Conservation (phyloP, 768 basidiomycete species). For the Botryobasidium botryosum region DNA sequence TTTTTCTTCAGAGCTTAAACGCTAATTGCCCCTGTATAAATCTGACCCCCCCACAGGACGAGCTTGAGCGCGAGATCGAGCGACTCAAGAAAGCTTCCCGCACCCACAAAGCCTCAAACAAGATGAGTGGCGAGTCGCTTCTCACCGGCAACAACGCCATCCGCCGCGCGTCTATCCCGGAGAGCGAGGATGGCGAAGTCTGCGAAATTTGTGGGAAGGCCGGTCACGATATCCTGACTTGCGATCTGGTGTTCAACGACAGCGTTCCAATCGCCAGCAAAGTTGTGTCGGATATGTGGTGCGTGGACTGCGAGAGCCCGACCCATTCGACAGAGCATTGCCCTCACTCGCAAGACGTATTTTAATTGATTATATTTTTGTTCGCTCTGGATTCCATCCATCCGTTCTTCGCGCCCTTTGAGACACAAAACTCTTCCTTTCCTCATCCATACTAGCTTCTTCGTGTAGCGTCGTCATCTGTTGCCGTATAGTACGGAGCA, state of each 20-base stretch:
- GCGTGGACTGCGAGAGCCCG: constrained; percentile 70
- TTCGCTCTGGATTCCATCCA: too few species aligned
- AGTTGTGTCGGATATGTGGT: constrained; percentile 31
- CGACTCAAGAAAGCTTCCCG: constrained; percentile 49
- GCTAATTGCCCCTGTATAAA: neutral
- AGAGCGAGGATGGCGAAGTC: constrained; percentile 18
- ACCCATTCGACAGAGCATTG: constrained; percentile 54
- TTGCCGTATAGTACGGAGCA: too few species aligned
- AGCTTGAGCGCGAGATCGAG: constrained; percentile 73
- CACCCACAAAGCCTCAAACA: constrained; percentile 19
- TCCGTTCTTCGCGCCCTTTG: too few species aligned
- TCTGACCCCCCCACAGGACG: constrained; percentile 35
- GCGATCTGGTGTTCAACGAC: constrained; percentile 30
- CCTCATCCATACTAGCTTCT: too few species aligned
- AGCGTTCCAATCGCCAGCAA: constrained; percentile 6
- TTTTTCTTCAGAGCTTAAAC: neutral
- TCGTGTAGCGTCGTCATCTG: too few species aligned
- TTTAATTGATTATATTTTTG: too few species aligned
- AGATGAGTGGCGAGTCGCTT: constrained; percentile 17
- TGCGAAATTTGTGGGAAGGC: constrained; percentile 80
- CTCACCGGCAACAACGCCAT: constrained; percentile 8
- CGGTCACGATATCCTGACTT: constrained; percentile 77
- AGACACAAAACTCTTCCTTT: too few species aligned
- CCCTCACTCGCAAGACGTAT: constrained; percentile 75
- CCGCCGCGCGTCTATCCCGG: neutral